A percentile compares a stretch with the other conserved stretches of the same genome.
Conservation (phyloP, 805 yeast genomes). For the Candida arabinofermentans region DNA sequence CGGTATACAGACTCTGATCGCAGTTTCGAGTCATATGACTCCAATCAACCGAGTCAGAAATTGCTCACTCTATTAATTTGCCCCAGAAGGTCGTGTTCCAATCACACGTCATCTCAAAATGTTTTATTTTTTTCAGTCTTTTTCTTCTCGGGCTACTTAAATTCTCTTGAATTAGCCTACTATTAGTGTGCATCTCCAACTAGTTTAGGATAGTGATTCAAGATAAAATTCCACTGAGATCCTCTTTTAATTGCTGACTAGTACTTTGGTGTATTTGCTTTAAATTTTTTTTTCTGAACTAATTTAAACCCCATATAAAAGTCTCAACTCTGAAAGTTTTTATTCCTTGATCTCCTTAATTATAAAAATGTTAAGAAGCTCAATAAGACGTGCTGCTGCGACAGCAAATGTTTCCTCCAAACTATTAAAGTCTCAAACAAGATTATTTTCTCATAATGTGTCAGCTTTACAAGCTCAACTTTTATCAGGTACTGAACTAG, state of each 20-base stretch:
- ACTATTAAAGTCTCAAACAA: background rate
- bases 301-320: too few relatives aligned
- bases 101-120: background rate
- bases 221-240: too few relatives aligned
- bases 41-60: background rate
- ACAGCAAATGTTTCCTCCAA: background rate
- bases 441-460: constrained; percentile 16
- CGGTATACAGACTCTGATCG: too few relatives aligned
- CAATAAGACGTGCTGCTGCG: constrained; percentile 2
- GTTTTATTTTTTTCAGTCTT: background rate
- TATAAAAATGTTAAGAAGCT: constrained; percentile 7
- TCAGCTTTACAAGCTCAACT: constrained; percentile 24
- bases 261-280: too few relatives aligned
- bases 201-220: background rate
- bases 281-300: too few relatives aligned
- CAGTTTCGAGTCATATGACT: too few relatives aligned
- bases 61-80: background rate
- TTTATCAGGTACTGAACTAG: constrained; percentile 45
- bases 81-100: background rate
- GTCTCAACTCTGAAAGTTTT: background rate
- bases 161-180: too few relatives aligned
- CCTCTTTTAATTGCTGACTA: too few relatives aligned
- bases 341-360: too few relatives aligned
- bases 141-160: background rate
- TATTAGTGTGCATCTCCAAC: too few relatives aligned